A percentile compares a stretch with the other conserved stretches of the same genome.
Conservation (phyloP, 2,329 filamentous ascomycete genomes). For the Penicillium sp. region DNA sequence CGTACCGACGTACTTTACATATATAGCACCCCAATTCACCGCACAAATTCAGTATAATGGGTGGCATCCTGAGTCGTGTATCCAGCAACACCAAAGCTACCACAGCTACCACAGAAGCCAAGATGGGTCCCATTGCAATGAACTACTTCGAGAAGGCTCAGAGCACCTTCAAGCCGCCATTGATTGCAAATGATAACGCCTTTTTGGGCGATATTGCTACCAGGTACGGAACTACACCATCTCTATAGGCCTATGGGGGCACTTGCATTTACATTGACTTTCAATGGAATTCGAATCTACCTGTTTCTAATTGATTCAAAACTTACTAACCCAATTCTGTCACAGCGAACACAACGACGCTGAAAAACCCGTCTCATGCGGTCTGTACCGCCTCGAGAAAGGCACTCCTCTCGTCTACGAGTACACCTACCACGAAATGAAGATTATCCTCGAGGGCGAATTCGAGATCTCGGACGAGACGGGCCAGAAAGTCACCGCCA, state of each 20-base stretch:
- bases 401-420: slow-evolving; percentile 65
- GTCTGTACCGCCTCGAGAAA: slow-evolving; percentile 65
- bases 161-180: slow-evolving; percentile 58
- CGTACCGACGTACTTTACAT: background rate
- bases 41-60: background rate
- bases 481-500: slow-evolving; percentile 56
- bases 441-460: slow-evolving; percentile 66
- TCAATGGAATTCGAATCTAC: too few relatives aligned
- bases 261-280: background rate
- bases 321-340: background rate
- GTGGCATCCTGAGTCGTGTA: slow-evolving; percentile 7
- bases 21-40: background rate
- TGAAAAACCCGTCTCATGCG: slow-evolving; percentile 58
- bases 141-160: slow-evolving; percentile 57
- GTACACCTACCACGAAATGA: slow-evolving; percentile 70
- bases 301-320: background rate
- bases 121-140: slow-evolving; percentile 29
- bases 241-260: background rate
- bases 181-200: slow-evolving; percentile 65
- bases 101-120: slow-evolving; percentile 1
- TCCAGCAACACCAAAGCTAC: background rate
- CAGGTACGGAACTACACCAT: slow-evolving; percentile 35
- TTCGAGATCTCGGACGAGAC: slow-evolving; percentile 63
- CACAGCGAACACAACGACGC: slow-evolving; percentile 51
- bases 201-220: slow-evolving; percentile 62